Conservation (phyloP, 2,329 filamentous ascomycete genomes). For the Orbilia oligospora region DNA sequence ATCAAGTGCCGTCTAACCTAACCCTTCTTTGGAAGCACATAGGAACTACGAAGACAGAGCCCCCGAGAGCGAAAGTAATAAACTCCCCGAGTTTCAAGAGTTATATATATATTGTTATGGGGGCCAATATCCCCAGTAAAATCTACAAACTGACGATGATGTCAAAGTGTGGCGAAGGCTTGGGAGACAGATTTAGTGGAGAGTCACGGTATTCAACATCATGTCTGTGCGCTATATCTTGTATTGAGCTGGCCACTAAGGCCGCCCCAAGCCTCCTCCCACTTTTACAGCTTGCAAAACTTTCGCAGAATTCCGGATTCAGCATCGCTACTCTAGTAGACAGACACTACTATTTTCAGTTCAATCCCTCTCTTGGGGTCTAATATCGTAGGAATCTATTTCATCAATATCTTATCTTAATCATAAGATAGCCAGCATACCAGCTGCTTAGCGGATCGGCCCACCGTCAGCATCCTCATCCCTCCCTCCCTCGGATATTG, state of each 20-base stretch:
- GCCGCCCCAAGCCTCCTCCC: conserved; percentile 49
- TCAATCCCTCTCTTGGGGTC: neutral
- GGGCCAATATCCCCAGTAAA: neutral
- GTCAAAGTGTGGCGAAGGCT: conserved; percentile 34
- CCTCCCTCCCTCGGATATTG: neutral
- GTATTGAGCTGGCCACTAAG: conserved; percentile 46
- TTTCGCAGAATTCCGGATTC: conserved; percentile 6
- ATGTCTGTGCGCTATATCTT: conserved; percentile 61
- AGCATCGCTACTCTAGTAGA: conserved; percentile 7
- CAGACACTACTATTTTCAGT: conserved; percentile 13
- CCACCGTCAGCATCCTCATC: neutral
- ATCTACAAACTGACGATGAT: neutral
- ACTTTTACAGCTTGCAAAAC: conserved; percentile 25
- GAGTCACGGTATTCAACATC: conserved; percentile 60
- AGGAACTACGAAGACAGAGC: neutral
- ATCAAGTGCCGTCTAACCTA: conserved; percentile 6
- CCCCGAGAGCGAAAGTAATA: neutral
- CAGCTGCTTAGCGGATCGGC: neutral
- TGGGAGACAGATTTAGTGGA: conserved; percentile 58
- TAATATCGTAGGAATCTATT: conserved; percentile 17
- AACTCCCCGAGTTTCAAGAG: neutral
- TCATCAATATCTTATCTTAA: neutral
- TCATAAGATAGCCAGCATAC: conserved; percentile 4
- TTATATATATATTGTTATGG: neutral
- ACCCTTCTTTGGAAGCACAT: neutral